phyloP scores from a whole-genome alignment of 306 rosid species.

The Vigna unguiculata region DNA sequence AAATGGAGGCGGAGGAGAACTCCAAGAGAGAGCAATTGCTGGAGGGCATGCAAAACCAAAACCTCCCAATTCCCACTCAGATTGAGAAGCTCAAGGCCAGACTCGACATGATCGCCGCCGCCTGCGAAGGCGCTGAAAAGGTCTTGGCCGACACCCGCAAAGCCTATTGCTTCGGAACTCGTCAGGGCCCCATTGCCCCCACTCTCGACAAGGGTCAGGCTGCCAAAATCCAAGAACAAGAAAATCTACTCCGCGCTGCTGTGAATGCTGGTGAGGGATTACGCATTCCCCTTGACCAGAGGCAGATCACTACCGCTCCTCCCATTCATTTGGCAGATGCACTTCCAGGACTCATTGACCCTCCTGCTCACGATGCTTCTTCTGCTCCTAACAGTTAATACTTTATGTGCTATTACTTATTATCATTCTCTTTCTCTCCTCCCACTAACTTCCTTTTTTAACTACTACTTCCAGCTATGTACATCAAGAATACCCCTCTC shows the following conservation, averaged over 20 bases:
- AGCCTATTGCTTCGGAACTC: slow-evolving; percentile 87
- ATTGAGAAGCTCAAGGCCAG: slow-evolving; percentile 85
- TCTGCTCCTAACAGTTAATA: slow-evolving; percentile 47
- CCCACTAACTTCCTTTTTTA: background rate
- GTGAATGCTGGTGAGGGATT: slow-evolving; percentile 86
- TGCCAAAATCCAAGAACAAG: slow-evolving; percentile 94
- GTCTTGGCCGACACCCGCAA: slow-evolving; percentile 92
- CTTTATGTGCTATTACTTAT: background rate
- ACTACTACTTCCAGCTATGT: slow-evolving; percentile 60
- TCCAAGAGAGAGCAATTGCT: slow-evolving; percentile 82
- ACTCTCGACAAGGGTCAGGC: slow-evolving; percentile 95
- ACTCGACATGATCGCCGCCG: slow-evolving; percentile 88
- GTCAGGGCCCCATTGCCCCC: slow-evolving; percentile 81
- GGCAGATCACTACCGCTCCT: slow-evolving; percentile 79
- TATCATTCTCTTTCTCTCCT: background rate
- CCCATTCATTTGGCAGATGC: slow-evolving; percentile 89
- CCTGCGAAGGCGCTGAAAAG: slow-evolving; percentile 95
- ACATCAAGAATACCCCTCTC: slow-evolving; percentile 65
- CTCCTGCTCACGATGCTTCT: slow-evolving; percentile 52
- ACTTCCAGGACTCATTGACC: slow-evolving; percentile 58
- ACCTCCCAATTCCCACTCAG: slow-evolving; percentile 72
- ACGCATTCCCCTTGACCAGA: slow-evolving; percentile 74
- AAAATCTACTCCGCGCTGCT: slow-evolving; percentile 87
- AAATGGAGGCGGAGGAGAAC: slow-evolving; percentile 86
- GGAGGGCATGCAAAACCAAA: slow-evolving; percentile 85